These are phyloP conservation scores for Candolleomyces efflorescens DNA, from an alignment of 768 basidiomycete species.

Conservation along the genomic window DNA sequence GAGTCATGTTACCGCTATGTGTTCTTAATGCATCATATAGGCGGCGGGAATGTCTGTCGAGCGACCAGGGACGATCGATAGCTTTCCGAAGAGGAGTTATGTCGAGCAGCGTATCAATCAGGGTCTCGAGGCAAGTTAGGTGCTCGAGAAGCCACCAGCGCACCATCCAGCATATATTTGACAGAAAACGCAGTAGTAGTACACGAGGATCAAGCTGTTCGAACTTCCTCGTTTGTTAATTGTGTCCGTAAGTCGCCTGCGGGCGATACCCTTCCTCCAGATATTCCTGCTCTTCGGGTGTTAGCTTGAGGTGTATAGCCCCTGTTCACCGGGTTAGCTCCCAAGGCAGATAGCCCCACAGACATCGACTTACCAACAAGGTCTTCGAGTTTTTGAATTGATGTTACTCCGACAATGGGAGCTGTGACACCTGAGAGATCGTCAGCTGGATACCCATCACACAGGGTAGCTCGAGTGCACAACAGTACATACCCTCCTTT, in stretches of 20 bases:
- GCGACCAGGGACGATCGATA: constrained; percentile 52
- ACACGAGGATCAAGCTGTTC: too few relatives aligned
- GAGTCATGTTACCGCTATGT: too few relatives aligned
- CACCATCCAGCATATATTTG: too few relatives aligned
- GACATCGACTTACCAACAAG: constrained; percentile 38
- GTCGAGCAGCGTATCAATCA: constrained; percentile 18
- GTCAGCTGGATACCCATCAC: constrained; percentile 1
- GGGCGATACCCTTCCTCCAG: constrained; percentile 51
- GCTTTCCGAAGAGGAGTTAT: constrained; percentile 41
- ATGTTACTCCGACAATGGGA: constrained; percentile 47
- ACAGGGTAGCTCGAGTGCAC: neutral
- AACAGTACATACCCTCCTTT: constrained; percentile 6
- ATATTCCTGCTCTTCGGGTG: constrained; percentile 39
- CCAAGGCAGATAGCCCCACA: too few relatives aligned
- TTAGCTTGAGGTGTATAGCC: constrained; percentile 32
- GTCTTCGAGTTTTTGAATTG: constrained; percentile 41
- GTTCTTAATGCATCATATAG: constrained; percentile 20
- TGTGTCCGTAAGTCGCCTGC: constrained; percentile 12
- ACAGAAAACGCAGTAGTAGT: too few relatives aligned
- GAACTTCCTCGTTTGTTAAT: too few relatives aligned
- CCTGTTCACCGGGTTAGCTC: constrained; percentile 22
- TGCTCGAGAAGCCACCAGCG: too few relatives aligned
- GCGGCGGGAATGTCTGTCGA: constrained; percentile 63
- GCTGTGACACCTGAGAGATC: constrained; percentile 30
- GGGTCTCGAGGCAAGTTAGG: too few relatives aligned